Percentiles rank a stretch among this genome's conserved stretches.
These are phyloP conservation scores for Calendula officinalis DNA, from an alignment of 129 eudicot genomes.

Conservation along the genomic window DNA sequence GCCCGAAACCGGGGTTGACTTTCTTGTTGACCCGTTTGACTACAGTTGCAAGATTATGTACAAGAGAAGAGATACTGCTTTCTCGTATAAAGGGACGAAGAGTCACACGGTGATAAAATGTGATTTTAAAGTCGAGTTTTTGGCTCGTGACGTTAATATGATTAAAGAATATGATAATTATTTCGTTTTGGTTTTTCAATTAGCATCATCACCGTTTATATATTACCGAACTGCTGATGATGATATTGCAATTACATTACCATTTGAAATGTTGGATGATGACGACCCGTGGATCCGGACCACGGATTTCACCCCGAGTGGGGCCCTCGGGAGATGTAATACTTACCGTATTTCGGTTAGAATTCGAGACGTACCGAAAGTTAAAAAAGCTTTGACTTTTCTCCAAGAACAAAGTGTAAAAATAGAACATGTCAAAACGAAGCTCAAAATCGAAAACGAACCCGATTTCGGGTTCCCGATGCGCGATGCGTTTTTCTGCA, in stretches of 20 bases:
- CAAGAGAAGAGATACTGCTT: constrained; percentile 53
- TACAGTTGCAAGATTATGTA: constrained; percentile 48
- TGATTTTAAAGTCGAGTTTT: constrained; percentile 54
- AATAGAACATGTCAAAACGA: neutral
- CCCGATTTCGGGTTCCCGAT: constrained; percentile 44
- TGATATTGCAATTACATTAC: constrained; percentile 46
- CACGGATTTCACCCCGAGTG: constrained; percentile 62
- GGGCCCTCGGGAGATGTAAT: constrained; percentile 70
- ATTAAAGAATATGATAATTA: constrained; percentile 20
- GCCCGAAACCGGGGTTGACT: constrained; percentile 48
- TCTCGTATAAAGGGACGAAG: constrained; percentile 42
- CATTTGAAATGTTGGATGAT: constrained; percentile 68
- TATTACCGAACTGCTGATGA: constrained; percentile 74
- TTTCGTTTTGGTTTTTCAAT: constrained; percentile 45
- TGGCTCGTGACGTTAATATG: constrained; percentile 49
- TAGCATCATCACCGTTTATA: constrained; percentile 50
- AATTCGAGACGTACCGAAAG: constrained; percentile 46
- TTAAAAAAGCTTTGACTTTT: constrained; percentile 43
- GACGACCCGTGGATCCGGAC: constrained; percentile 88
- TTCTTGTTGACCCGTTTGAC: constrained; percentile 60
- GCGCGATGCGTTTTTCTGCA: constrained; percentile 43
- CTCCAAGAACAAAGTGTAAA: constrained; percentile 41
- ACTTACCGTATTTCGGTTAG: constrained; percentile 46
- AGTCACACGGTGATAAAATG: constrained; percentile 46
- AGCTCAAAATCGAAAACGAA: constrained; percentile 38